Evolutionary conservation across 179 eudicot species (phyloP).

Genomic region (Silene coronaria): DNA sequence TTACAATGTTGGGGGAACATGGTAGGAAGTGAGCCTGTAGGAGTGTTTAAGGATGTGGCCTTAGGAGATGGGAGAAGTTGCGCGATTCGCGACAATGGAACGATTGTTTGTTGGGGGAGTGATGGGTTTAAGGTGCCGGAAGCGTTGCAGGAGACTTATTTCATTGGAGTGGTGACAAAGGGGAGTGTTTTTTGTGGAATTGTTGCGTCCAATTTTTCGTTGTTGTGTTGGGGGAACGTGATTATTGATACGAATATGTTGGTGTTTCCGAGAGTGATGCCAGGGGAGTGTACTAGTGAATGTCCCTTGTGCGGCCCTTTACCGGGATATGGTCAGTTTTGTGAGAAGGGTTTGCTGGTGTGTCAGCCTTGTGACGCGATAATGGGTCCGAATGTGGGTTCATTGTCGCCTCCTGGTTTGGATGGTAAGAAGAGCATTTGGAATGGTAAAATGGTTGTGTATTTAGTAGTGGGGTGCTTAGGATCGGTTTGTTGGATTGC

Average conservation of each 20-base stretch:
- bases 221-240: conserved; percentile 69
- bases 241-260: conserved; percentile 26
- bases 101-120: conserved; percentile 73
- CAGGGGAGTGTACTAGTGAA: conserved; percentile 48
- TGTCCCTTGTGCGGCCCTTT: conserved; percentile 51
- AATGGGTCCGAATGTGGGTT: background rate
- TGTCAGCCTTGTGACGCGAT: conserved; percentile 36
- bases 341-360: conserved; percentile 37
- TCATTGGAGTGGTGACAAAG: conserved; percentile 44
- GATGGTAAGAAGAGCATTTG: conserved; percentile 18
- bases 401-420: conserved; percentile 3
- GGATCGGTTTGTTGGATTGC: conserved; percentile 43
- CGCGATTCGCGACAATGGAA: conserved; percentile 41
- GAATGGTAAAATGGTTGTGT: conserved; percentile 45
- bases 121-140: conserved; percentile 37
- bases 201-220: conserved; percentile 30
- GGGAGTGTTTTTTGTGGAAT: conserved; percentile 62
- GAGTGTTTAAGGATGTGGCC: conserved; percentile 45
- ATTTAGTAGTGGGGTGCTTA: conserved; percentile 61
- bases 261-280: conserved; percentile 46
- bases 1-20: conserved; percentile 67
- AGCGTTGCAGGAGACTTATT: conserved; percentile 27
- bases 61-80: conserved; percentile 63
- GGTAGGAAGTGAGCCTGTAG: conserved; percentile 31
- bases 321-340: conserved; percentile 29